Evolutionary conservation across 371 early-diverging fungal species (phyloP), one percentile per base, ranked within the genome.

Genomic region (Mucor saturninus): DNA sequence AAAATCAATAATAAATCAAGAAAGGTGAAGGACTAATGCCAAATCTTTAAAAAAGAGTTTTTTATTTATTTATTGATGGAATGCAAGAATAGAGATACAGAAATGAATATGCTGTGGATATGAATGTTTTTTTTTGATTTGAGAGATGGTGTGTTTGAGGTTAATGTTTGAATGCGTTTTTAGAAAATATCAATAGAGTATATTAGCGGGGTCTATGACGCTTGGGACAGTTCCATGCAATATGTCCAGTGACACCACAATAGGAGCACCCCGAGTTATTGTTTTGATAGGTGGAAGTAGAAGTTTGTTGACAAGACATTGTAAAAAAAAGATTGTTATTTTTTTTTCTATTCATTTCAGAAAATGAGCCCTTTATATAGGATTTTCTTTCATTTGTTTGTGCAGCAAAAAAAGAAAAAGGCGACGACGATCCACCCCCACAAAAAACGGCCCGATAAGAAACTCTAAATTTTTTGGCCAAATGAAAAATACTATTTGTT

Each of bases 211-310:
- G 81, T 55, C 66, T 70, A 31, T 77, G 68, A 51, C 81, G 68
- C 64, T 80, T 77, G 26, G 81, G 80, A 54, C 80, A 80, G 28
- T 75, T 75, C 77, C 76, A 80, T 40, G 77, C 77, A 55, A 74
- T 72, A 61, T 75, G 75, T 26, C 68, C 74, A 39, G 37, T n/a
- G 1, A 60, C 51, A 61, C 71, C 73, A 54, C 78, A 78, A 57
- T 64, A 78, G 13, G 78, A 73, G 38, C 78, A 78, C 38, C 67
- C 63, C 11, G 74, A 61, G 40, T 61, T 57, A 13, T 28, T 9
- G 37, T 60, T 53, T 30, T 61, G 61, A 43, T 50, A 5, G 21
- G 48, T 4, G 5, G 48, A 48, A 8, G 21, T 28, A 15, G 48
- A 9, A 42, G 43, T 3, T 14, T 42, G 43, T 14, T 14, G 43